These are phyloP conservation scores for Alternaria incomplexa DNA, from an alignment of 2,329 filamentous ascomycete genomes.

Conservation along the genomic window DNA sequence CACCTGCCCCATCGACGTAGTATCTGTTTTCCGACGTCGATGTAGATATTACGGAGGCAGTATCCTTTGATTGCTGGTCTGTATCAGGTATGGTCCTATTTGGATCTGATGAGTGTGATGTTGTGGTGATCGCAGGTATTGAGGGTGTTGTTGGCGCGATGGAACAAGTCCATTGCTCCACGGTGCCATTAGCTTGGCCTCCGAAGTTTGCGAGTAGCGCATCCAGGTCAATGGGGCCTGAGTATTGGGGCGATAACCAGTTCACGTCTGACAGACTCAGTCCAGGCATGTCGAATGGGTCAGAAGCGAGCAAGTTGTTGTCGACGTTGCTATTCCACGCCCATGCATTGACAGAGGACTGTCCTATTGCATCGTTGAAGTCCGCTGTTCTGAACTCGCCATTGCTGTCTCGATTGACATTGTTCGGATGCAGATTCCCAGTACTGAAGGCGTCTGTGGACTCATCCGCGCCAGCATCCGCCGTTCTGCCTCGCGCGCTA, in stretches of 20 bases:
- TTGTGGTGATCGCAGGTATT: background rate
- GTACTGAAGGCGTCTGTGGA: background rate
- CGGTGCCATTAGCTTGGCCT: background rate
- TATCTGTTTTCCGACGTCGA: constrained; percentile 9
- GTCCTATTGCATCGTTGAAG: background rate
- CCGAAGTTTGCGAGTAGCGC: constrained; percentile 4
- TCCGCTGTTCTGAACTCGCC: background rate
- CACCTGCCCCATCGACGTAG: constrained; percentile 20
- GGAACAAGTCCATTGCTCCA: background rate
- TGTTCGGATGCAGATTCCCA: background rate
- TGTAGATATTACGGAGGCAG: constrained; percentile 2
- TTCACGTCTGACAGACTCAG: constrained; percentile 11
- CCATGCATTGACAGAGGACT: background rate
- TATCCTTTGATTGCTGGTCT: background rate
- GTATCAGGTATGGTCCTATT: constrained; percentile 1
- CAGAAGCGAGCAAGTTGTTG: background rate
- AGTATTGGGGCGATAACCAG: constrained; percentile 14
- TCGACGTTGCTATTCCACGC: background rate
- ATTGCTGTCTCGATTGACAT: background rate
- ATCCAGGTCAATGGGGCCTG: constrained; percentile 9
- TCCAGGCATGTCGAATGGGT: constrained; percentile 8
- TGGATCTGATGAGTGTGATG: constrained; percentile 1
- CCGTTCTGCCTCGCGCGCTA: background rate
- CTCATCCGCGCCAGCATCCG: background rate
- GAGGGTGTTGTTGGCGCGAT: background rate